These are phyloP conservation scores for Salix exigua DNA, from an alignment of 345 rosid species.

Conservation along the genomic window DNA sequence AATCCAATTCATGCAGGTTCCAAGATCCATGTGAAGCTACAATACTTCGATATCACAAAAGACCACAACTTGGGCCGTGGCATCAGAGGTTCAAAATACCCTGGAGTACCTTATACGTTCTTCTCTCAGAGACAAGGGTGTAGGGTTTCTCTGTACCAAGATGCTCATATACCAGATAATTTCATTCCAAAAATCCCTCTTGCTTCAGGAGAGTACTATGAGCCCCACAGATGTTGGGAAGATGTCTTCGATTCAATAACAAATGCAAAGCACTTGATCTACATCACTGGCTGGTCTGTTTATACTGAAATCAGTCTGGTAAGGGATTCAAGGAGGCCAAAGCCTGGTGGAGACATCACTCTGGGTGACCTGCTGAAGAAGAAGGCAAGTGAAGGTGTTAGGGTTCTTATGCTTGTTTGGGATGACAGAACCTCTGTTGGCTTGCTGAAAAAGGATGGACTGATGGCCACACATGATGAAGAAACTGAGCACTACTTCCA, in stretches of 20 bases:
- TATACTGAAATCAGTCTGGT: conserved; percentile 79
- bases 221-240: conserved; percentile 97
- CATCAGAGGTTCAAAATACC: conserved; percentile 61
- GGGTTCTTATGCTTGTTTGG: conserved; percentile 91
- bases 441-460: conserved; percentile 76
- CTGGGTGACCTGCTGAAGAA: conserved; percentile 87
- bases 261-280: conserved; percentile 81
- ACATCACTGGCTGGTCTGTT: conserved; percentile 98
- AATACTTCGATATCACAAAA: conserved; percentile 62
- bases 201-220: conserved; percentile 75
- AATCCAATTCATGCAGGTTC: conserved; percentile 56
- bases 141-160: conserved; percentile 85
- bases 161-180: conserved; percentile 83
- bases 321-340: conserved; percentile 91
- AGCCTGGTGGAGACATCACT: conserved; percentile 80
- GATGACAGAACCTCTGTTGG: conserved; percentile 96
- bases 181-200: conserved; percentile 87
- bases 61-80: conserved; percentile 70
- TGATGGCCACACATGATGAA: conserved; percentile 97
- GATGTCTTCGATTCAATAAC: conserved; percentile 84
- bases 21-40: conserved; percentile 89
- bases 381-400: conserved; percentile 89
- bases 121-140: conserved; percentile 84
- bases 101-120: conserved; percentile 93
- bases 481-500: conserved; percentile 72